Evolutionary conservation across 257 asterid species (phyloP).

Genomic region (Oldenlandia corymbosa): DNA sequence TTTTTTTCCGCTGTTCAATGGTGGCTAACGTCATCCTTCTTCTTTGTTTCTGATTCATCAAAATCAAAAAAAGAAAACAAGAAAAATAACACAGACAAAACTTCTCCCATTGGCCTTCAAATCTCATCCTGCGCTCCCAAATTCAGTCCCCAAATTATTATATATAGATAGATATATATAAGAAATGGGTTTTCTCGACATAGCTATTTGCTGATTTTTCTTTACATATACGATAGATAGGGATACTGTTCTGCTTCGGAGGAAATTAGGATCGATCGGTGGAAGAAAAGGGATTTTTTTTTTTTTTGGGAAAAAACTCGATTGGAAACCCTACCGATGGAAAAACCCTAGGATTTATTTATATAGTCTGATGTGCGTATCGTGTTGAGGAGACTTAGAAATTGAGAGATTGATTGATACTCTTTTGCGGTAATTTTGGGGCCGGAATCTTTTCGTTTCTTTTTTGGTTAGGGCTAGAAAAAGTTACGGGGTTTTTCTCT

Average conservation of each 20-base stretch:
- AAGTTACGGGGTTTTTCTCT: background rate
- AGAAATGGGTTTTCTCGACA: conserved; percentile 1
- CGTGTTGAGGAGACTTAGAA: background rate
- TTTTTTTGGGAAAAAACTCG: conserved; percentile 23
- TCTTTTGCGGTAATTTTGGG: conserved; percentile 9
- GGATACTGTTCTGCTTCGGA: conserved; percentile 6
- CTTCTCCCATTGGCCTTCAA: conserved; percentile 2
- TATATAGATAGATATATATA: conserved; percentile 11
- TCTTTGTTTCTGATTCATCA: conserved; percentile 18
- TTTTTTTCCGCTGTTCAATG: conserved; percentile 15
- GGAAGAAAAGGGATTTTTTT: conserved; percentile 14
- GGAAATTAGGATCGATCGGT: conserved; percentile 28
- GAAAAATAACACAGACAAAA: background rate
- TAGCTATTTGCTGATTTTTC: conserved; percentile 3
- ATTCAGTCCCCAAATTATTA: conserved; percentile 13
- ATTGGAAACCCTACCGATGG: conserved; percentile 22
- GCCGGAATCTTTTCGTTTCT: conserved; percentile 6
- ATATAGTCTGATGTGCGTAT: conserved; percentile 4
- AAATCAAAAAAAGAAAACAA: background rate
- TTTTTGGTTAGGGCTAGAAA: conserved; percentile 29
- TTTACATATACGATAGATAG: conserved; percentile 8
- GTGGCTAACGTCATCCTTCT: conserved; percentile 34
- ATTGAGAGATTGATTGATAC: background rate
- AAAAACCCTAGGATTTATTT: conserved; percentile 19
- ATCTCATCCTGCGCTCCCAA: conserved; percentile 14